Evolutionary conservation across 1,139 yeast genomes (phyloP).

Genomic region (Eremothecium gossypii): DNA sequence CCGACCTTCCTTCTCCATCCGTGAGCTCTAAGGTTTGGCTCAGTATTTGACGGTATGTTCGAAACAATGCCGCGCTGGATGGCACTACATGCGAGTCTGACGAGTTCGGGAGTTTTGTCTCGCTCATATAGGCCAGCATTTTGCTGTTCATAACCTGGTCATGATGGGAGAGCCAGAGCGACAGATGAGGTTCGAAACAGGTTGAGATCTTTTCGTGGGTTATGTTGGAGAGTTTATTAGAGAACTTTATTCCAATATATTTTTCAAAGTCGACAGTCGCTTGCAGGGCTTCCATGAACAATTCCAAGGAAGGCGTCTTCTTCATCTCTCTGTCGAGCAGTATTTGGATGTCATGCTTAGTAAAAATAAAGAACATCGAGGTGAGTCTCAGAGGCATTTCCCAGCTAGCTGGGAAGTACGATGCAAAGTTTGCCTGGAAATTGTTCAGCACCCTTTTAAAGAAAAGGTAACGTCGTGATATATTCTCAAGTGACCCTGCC

Average conservation of each 20-base stretch:
- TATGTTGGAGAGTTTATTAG: slow-evolving; percentile 28
- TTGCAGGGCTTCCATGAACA: slow-evolving; percentile 50
- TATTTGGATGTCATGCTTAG: slow-evolving; percentile 54
- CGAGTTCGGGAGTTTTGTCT: slow-evolving; percentile 34
- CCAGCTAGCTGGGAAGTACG: slow-evolving; percentile 67
- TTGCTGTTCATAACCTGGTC: slow-evolving; percentile 54
- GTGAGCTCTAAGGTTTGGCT: slow-evolving; percentile 66
- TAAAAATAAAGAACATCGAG: slow-evolving; percentile 54
- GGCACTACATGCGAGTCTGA: slow-evolving; percentile 55
- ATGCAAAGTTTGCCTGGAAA: slow-evolving; percentile 43
- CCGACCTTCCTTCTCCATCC: slow-evolving; percentile 21
- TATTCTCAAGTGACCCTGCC: slow-evolving; percentile 87
- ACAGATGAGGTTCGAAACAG: slow-evolving; percentile 77
- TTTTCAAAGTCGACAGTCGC: slow-evolving; percentile 73
- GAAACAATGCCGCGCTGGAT: slow-evolving; percentile 81
- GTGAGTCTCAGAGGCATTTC: slow-evolving; percentile 54
- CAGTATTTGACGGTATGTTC: slow-evolving; percentile 61
- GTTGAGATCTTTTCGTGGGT: slow-evolving; percentile 51
- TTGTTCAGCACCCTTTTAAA: slow-evolving; percentile 61
- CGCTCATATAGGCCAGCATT: slow-evolving; percentile 49
- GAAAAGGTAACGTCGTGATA: slow-evolving; percentile 71
- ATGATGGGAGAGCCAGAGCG: slow-evolving; percentile 84
- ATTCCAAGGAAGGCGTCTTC: slow-evolving; percentile 36
- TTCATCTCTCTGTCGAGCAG: slow-evolving; percentile 34
- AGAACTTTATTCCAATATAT: slow-evolving; percentile 51